Evolutionary conservation across 208 protist species (phyloP), one percentile per base, ranked within the genome.

Genomic region (Wallacemonas sp.): DNA sequence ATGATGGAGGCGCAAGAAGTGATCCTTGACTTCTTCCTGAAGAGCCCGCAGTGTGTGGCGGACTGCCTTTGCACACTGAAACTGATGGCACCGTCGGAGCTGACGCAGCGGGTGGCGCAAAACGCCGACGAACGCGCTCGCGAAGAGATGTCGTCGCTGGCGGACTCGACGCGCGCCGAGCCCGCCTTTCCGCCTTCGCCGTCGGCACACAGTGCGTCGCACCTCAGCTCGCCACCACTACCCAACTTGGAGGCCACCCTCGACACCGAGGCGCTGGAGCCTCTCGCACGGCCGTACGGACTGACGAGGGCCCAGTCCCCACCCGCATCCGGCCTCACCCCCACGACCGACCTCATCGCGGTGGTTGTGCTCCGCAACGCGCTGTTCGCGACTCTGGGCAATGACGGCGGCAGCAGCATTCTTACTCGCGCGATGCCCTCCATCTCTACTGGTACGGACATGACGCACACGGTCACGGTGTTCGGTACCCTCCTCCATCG

Each of bases 1-100:
- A 74, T 84, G 68, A 44, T 72, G 22, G 78, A 84, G 50, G 72
- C 73, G 24, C 78, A 84, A 59, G 26, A 45, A 30, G 44, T 75
- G 17, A 69, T 84, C 15, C 27, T 84, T 12, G 66, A 77, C 34
- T 71, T 55, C 58, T 74, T 80, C n/a, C 39, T 41, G 29, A 39
- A 59, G 32, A 54, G 12, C 9, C 55, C 42, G 22, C 36, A 38
- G 2, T 30, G 71, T 12, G 53, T 55, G 22, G 42, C 64, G 37
- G 36, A 33, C 22, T 15, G 73, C 32, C 48, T 84, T 1, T 80
- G 66, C 36, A 50, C 64, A 8, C 22, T 79, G 15, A 41, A 46
- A 10, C 46, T 67, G 30, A 37, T 46, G 6, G 41, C 0, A 5
- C 41, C 41, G 15, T 12, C 41, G 41, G 41, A 46, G 15, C 41